Conservation (phyloP, 2,329 filamentous ascomycete species). For the Colletotrichum sojae region DNA sequence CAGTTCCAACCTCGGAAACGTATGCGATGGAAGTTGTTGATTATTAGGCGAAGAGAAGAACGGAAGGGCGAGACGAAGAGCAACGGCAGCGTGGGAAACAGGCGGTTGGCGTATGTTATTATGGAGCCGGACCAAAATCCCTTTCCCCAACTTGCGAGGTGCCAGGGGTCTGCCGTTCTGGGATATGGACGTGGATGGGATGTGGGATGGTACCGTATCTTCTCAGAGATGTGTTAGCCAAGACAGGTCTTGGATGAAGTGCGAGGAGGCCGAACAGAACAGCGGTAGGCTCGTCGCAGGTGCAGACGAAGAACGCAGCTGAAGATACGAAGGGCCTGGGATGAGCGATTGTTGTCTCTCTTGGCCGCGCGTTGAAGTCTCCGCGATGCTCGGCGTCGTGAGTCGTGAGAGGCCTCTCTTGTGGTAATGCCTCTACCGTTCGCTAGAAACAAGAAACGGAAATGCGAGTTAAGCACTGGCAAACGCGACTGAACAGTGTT, state of each 20-base stretch:
- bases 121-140: constrained; percentile 4
- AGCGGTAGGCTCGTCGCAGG: not conserved
- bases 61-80: not conserved
- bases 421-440: not conserved
- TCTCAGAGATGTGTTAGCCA: constrained; percentile 11
- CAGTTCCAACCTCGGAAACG: not conserved
- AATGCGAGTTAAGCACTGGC: not conserved
- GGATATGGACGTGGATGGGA: not conserved
- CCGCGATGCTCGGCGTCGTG: not conserved
- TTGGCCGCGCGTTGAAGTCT: not conserved
- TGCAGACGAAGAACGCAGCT: not conserved
- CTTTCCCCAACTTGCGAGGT: constrained; percentile 15
- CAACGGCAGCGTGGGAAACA: not conserved
- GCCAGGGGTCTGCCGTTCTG: constrained; percentile 13
- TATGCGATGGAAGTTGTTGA: constrained; percentile 4
- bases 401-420: not conserved
- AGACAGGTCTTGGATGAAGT: constrained; percentile 16
- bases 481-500: constrained; percentile 13
- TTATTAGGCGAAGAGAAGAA: constrained; percentile 14
- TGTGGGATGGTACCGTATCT: not conserved
- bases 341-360: not conserved
- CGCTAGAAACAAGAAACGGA: not conserved
- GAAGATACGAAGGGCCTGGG: not conserved
- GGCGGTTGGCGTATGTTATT: not conserved
- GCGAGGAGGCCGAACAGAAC: not conserved